These are phyloP conservation scores for Helicostylum pulchrum DNA, from an alignment of 192 early-diverging fungal species.

Conservation along the genomic window DNA sequence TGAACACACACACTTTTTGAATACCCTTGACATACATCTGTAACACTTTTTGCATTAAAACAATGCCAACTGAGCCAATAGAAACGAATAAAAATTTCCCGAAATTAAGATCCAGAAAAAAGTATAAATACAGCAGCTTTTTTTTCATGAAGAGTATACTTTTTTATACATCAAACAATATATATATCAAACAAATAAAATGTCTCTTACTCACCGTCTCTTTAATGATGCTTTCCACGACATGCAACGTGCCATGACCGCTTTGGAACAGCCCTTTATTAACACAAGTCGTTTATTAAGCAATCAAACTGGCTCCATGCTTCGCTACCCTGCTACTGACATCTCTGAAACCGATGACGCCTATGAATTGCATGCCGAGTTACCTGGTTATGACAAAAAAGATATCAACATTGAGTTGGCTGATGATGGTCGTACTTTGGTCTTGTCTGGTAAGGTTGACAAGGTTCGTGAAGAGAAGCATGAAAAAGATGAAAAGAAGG, in stretches of 20 bases:
- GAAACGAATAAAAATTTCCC: too few relatives aligned
- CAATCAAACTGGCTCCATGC: conserved; percentile 1
- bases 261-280: conserved; percentile 32
- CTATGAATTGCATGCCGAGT: conserved; percentile 34
- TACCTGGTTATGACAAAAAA: conserved; percentile 37
- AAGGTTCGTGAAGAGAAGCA: not conserved
- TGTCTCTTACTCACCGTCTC: conserved; percentile 20
- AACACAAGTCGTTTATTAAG: conserved; percentile 3
- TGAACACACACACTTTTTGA: too few relatives aligned
- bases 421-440: conserved; percentile 23
- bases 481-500: not conserved
- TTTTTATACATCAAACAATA: too few relatives aligned
- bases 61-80: too few relatives aligned
- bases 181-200: not conserved
- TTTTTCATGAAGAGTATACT: too few relatives aligned
- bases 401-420: conserved; percentile 34
- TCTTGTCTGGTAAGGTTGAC: conserved; percentile 26
- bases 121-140: too few relatives aligned
- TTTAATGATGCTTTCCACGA: conserved; percentile 30
- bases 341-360: conserved; percentile 28
- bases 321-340: conserved; percentile 30
- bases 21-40: too few relatives aligned
- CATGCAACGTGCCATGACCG: conserved; percentile 26
- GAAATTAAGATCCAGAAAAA: too few relatives aligned
- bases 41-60: too few relatives aligned